A percentile compares a stretch with the other conserved stretches of the same genome.
Conservation (phyloP, 352 stramenopile species). For the Phytophthora boehmeriae region DNA sequence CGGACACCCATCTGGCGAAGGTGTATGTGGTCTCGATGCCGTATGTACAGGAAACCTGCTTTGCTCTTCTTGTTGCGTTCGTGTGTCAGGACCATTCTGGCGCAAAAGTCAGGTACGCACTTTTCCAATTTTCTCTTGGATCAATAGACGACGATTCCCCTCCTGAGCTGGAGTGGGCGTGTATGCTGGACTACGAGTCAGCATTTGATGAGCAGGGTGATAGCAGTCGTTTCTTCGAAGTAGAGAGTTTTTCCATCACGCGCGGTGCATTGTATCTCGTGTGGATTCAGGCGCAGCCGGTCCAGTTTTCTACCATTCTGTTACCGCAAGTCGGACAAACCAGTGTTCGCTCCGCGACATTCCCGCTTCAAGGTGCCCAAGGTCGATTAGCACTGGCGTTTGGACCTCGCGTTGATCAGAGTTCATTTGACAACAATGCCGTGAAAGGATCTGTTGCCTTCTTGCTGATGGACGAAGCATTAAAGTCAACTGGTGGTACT, state of each 20-base stretch:
- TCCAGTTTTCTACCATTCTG: conserved; percentile 72
- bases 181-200: conserved; percentile 73
- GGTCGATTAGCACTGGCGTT: conserved; percentile 58
- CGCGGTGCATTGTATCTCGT: conserved; percentile 71
- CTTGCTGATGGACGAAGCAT: conserved; percentile 57
- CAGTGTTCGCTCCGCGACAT: conserved; percentile 57
- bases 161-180: conserved; percentile 62
- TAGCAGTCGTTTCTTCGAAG: conserved; percentile 53
- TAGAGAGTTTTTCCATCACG: conserved; percentile 69
- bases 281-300: conserved; percentile 58
- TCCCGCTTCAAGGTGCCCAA: conserved; percentile 72
- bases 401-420: conserved; percentile 56
- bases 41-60: conserved; percentile 62
- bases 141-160: conserved; percentile 29
- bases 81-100: conserved; percentile 51
- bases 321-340: conserved; percentile 55
- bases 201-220: conserved; percentile 46
- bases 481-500: conserved; percentile 37
- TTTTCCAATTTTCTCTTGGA: conserved; percentile 69
- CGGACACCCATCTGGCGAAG: conserved; percentile 60
- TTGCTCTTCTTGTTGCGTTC: conserved; percentile 68
- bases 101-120: conserved; percentile 65
- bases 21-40: conserved; percentile 71
- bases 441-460: conserved; percentile 78
- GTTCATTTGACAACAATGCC: conserved; percentile 47